Conservation (phyloP, 306 rosid species). For the Argentina anserina region DNA sequence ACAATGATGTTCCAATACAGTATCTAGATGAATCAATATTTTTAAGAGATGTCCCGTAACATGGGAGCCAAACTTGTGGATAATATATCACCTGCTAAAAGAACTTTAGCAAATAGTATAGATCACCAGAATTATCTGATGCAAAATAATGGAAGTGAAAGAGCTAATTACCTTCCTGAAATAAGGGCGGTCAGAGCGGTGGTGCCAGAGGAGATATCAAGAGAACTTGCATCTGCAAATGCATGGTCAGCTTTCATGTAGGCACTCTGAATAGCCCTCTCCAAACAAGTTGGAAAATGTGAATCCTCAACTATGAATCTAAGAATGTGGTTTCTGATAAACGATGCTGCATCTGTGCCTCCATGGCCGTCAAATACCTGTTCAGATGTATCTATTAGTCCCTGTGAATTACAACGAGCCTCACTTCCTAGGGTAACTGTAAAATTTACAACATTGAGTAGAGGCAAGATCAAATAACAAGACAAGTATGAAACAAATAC, state of each 20-base stretch:
- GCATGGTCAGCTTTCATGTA: constrained; percentile 73
- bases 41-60: not conserved
- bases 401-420: not conserved
- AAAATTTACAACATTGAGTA: not conserved
- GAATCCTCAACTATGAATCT: constrained; percentile 65
- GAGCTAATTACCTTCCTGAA: constrained; percentile 51
- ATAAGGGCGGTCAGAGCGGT: constrained; percentile 70
- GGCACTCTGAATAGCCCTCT: constrained; percentile 66
- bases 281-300: constrained; percentile 50
- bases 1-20: not conserved
- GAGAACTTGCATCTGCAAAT: constrained; percentile 67
- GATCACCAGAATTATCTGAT: not conserved
- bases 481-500: not conserved
- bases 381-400: constrained; percentile 8
- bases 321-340: constrained; percentile 65
- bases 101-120: not conserved
- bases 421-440: not conserved
- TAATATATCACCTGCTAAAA: not conserved
- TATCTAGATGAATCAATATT: not conserved
- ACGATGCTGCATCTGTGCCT: constrained; percentile 70
- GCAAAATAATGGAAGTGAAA: not conserved
- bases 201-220: constrained; percentile 84
- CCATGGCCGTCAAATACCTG: constrained; percentile 93
- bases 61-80: not conserved
- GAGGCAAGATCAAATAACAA: not conserved